A percentile compares a stretch with the other conserved stretches of the same genome.
These are phyloP conservation scores for Fusarium pseudocircinatum DNA, from an alignment of 2,329 filamentous ascomycete species.

Conservation along the genomic window DNA sequence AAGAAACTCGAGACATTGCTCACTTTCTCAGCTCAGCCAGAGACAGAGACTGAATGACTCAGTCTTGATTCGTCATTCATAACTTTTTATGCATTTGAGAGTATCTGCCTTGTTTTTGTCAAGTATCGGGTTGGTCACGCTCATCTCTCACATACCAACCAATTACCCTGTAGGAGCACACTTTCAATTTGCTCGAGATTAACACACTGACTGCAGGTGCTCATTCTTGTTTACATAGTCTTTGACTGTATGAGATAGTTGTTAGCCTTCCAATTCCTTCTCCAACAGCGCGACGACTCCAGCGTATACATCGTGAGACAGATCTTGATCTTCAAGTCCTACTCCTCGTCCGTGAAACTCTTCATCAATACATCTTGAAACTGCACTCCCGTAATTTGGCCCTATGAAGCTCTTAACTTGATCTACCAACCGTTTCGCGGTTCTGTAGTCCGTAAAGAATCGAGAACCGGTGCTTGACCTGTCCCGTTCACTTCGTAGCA, in stretches of 20 bases:
- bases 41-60: conserved; percentile 8
- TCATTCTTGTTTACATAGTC: neutral
- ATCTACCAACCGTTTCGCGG: neutral
- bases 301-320: neutral
- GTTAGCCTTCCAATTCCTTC: neutral
- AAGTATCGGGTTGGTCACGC: neutral
- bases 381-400: neutral
- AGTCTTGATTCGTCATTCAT: neutral
- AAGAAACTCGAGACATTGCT: conserved; percentile 26
- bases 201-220: fast-evolving
- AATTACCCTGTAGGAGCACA: neutral
- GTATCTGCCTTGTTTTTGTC: conserved; percentile 3
- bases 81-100: conserved; percentile 1
- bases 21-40: conserved; percentile 24
- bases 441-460: neutral
- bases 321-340: neutral
- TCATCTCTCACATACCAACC: neutral
- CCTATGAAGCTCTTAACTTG: neutral
- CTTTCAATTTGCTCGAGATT: neutral
- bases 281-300: neutral
- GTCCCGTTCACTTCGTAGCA: neutral
- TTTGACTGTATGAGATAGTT: neutral
- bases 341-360: neutral
- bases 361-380: neutral
- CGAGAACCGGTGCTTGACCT: neutral